Evolutionary conservation across 306 rosid genomes (phyloP), one percentile per base, ranked within the genome.

Genomic region (Sicyos edulis): DNA sequence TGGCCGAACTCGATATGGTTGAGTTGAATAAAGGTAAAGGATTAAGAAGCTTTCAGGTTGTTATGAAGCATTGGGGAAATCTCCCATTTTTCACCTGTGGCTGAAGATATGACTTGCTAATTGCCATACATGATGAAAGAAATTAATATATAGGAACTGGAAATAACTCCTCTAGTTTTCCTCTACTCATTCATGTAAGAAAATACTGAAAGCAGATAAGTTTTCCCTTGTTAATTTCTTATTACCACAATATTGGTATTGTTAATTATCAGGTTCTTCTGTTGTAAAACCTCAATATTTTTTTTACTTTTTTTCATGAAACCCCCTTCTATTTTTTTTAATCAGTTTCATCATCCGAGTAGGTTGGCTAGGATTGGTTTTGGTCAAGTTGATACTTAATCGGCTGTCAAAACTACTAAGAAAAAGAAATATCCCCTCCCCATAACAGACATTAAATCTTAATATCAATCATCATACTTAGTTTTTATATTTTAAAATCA

Each of bases 21-120:
- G 57, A 68, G 71, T 66, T 20, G 54, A 20, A 45, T 42, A 45
- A 47, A 42, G 71, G 16, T 66, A 19, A 66, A 66, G 17, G 71
- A 44, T 65, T 44, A 44, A 66, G 54, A 21, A 47, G 57, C 72
- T 21, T 68, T 47, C 42, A 49, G 56, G 71, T 14, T 66, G 29
- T 66, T 4, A 66, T 66, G 71, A 66, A 66, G 37, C 71, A 64
- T 5, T 61, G 6, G 14, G 47, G 68, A 32, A 8, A 15, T 21
- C 47, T 61, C 68, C 68, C 68, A 64, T 42, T 20, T 66, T 47
- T 42, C 34, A 66, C 19, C 54, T 45, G 34, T 60, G 42, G 66
- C 16, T 60, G 72, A 44, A 66, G 54, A 62, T 66, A 52, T 66
- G 55, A 2, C 19, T 19, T 45, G 19, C 29, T n/a, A n/a, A 32